Percentiles rank a stretch among this genome's conserved stretches.
These are phyloP conservation scores for Aspergillus transmontanensis DNA, from an alignment of 2,329 filamentous ascomycete species.

Conservation along the genomic window DNA sequence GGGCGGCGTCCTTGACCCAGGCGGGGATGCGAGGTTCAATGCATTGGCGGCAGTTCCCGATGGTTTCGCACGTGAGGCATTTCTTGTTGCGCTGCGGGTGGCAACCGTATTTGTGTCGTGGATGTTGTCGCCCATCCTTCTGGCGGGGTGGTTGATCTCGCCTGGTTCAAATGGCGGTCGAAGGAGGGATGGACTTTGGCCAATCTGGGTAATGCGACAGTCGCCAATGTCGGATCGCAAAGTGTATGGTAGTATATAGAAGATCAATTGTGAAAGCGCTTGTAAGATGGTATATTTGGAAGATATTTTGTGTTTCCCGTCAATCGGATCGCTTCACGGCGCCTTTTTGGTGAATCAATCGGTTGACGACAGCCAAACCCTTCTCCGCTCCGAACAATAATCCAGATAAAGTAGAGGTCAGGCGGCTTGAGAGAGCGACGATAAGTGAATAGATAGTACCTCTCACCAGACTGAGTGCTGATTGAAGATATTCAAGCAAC, in stretches of 20 bases:
- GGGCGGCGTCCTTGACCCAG: slow-evolving; percentile 63
- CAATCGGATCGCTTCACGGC: slow-evolving; percentile 21
- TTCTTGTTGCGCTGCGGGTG: slow-evolving; percentile 22
- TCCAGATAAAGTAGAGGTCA: slow-evolving; percentile 16
- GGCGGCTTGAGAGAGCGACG: slow-evolving; percentile 20
- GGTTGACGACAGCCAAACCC: slow-evolving; percentile 22
- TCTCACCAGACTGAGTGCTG: slow-evolving; percentile 26
- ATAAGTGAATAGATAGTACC: slow-evolving; percentile 3
- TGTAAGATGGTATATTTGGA: background rate
- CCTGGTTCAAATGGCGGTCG: slow-evolving; percentile 19
- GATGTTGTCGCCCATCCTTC: slow-evolving; percentile 27
- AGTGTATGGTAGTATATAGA: slow-evolving; percentile 11
- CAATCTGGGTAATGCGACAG: slow-evolving; percentile 24
- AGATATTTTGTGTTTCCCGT: slow-evolving; percentile 5
- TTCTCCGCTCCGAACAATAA: slow-evolving; percentile 26
- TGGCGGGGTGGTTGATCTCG: slow-evolving; percentile 9
- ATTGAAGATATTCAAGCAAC: slow-evolving; percentile 16
- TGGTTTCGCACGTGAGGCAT: slow-evolving; percentile 24
- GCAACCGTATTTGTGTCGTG: slow-evolving; percentile 20
- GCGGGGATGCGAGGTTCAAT: slow-evolving; percentile 50
- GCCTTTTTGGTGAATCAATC: slow-evolving; percentile 26
- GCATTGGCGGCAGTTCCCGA: slow-evolving; percentile 25
- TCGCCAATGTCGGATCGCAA: slow-evolving; percentile 19
- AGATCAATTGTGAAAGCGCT: background rate
- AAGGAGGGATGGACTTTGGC: slow-evolving; percentile 14